phyloP scores from a whole-genome alignment of 2,329 filamentous ascomycete genomes.

The Monilinia fructigena region DNA sequence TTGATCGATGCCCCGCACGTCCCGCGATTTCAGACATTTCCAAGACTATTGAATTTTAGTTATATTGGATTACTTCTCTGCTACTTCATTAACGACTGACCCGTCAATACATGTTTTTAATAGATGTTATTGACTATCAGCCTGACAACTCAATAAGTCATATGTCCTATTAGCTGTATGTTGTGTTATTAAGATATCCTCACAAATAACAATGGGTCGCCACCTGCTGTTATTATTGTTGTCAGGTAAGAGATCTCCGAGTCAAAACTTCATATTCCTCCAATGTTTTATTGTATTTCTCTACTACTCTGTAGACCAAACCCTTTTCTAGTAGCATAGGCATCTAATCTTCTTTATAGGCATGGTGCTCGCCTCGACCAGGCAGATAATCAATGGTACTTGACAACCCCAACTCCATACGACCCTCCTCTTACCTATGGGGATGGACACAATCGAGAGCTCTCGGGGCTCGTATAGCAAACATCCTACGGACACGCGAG shows the following conservation, averaged over 20 bases:
- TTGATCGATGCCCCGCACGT: slow-evolving; percentile 2
- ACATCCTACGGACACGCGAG: slow-evolving; percentile 59
- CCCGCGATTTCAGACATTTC: slow-evolving; percentile 6
- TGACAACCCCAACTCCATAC: slow-evolving; percentile 89
- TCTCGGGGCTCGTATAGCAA: slow-evolving; percentile 80
- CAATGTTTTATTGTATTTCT: not conserved
- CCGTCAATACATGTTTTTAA: not conserved
- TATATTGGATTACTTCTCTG: not conserved
- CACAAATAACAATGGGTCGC: slow-evolving; percentile 44
- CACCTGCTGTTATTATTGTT: slow-evolving; percentile 52
- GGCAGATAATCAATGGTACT: slow-evolving; percentile 92
- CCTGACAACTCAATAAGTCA: not conserved
- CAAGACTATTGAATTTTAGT: not conserved
- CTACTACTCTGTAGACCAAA: not conserved
- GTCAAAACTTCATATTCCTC: not conserved
- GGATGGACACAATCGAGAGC: slow-evolving; percentile 86
- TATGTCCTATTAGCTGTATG: slow-evolving; percentile 1
- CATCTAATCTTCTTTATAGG: slow-evolving; percentile 46
- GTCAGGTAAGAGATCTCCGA: slow-evolving; percentile 45
- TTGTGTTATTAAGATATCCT: not conserved
- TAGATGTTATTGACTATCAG: not conserved
- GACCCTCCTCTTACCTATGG: slow-evolving; percentile 93
- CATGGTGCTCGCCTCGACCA: slow-evolving; percentile 93
- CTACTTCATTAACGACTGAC: not conserved
- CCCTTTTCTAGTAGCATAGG: not conserved